Evolutionary conservation across 345 rosid species (phyloP).

Genomic region (Euclidium syriacum): DNA sequence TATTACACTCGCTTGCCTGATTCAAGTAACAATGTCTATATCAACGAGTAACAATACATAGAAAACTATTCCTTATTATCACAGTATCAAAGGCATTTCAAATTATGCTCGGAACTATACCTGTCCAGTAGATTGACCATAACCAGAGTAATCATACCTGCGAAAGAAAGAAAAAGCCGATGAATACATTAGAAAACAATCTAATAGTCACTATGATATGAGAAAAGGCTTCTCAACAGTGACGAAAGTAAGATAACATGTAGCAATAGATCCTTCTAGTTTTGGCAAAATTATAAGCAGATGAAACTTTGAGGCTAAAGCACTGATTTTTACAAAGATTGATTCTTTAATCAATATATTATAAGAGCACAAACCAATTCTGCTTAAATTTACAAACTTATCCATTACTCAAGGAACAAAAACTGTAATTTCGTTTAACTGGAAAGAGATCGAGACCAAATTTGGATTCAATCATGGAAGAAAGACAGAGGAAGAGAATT

Average conservation of each 20-base stretch:
- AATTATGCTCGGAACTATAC: constrained; percentile 29
- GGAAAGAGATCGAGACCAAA: background rate
- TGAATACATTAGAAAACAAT: background rate
- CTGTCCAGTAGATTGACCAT: constrained; percentile 95
- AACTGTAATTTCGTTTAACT: background rate
- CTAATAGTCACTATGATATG: background rate
- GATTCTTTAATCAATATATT: background rate
- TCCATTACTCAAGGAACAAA: background rate
- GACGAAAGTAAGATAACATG: background rate
- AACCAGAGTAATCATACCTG: constrained; percentile 97
- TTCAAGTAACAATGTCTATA: constrained; percentile 20
- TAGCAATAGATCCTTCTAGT: background rate
- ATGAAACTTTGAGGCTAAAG: background rate
- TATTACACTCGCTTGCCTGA: constrained; percentile 86
- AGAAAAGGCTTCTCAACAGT: background rate
- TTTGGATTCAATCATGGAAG: background rate
- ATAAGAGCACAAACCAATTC: background rate
- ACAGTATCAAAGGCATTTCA: background rate
- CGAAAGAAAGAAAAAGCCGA: constrained; percentile 2
- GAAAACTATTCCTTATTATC: background rate
- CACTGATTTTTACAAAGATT: background rate
- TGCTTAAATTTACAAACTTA: background rate
- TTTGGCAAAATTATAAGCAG: background rate
- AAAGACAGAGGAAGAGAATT: constrained; percentile 6
- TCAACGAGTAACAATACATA: constrained; percentile 9